Evolutionary conservation across 805 yeast species (phyloP).

Genomic region (Zygosaccharomyces siamensis): DNA sequence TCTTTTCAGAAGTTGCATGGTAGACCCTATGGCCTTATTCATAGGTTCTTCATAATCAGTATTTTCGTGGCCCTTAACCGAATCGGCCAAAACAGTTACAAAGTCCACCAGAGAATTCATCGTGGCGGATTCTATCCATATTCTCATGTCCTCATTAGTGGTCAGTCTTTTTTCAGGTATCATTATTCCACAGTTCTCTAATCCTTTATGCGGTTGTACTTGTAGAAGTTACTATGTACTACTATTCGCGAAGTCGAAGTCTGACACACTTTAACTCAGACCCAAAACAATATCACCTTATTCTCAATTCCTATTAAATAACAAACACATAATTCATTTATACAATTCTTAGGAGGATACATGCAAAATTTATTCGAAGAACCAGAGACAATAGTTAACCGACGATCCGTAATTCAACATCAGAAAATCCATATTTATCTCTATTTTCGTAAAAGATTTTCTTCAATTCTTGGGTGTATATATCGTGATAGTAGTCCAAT

Average conservation of each 20-base stretch:
- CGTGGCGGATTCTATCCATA: slow-evolving; percentile 52
- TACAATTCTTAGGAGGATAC: not conserved
- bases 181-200: slow-evolving; percentile 1
- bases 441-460: slow-evolving; percentile 65
- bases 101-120: slow-evolving; percentile 50
- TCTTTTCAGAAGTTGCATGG: slow-evolving; percentile 42
- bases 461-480: slow-evolving; percentile 61
- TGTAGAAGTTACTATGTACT: not conserved
- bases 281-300: not conserved
- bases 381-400: slow-evolving; percentile 13
- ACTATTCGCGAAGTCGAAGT: not conserved
- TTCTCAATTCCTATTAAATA: not conserved
- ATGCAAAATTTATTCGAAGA: not conserved
- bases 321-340: not conserved
- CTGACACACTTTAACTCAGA: not conserved
- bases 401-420: slow-evolving; percentile 27
- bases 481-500: slow-evolving; percentile 64
- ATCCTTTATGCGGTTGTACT: not conserved
- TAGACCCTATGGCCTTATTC: slow-evolving; percentile 32
- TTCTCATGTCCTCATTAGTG: slow-evolving; percentile 53
- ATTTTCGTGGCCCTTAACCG: slow-evolving; percentile 59
- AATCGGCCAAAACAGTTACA: slow-evolving; percentile 50
- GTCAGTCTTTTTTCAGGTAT: slow-evolving; percentile 45
- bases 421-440: slow-evolving; percentile 39
- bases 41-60: slow-evolving; percentile 42